Evolutionary conservation across 2,329 filamentous ascomycete genomes (phyloP).

Genomic region (Teratosphaeria viscida): DNA sequence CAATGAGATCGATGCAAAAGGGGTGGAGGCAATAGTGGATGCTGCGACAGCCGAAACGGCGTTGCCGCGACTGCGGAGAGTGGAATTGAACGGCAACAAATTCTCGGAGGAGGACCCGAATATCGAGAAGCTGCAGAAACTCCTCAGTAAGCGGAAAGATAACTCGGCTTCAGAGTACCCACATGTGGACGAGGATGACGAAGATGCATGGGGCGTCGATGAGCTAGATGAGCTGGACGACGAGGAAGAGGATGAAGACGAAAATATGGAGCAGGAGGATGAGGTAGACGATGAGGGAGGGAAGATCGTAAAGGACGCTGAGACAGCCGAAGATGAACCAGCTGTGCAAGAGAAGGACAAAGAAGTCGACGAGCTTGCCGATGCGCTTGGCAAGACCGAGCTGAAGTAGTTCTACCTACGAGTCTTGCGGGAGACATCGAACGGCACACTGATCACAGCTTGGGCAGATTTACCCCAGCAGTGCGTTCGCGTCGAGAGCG

Average conservation of each 20-base stretch:
- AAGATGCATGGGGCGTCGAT: constrained; percentile 77
- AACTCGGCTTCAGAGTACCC: constrained; percentile 40
- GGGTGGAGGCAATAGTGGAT: constrained; percentile 59
- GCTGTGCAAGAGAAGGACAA: constrained; percentile 61
- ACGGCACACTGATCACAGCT: not conserved
- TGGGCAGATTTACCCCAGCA: not conserved
- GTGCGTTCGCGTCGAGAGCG: not conserved
- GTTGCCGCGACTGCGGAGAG: constrained; percentile 67
- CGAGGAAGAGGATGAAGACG: constrained; percentile 49
- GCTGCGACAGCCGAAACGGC: constrained; percentile 49
- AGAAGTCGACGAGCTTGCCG: constrained; percentile 71
- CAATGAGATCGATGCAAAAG: constrained; percentile 80
- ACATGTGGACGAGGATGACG: constrained; percentile 53
- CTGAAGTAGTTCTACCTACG: constrained; percentile 17
- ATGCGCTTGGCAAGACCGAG: constrained; percentile 61
- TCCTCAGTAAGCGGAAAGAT: constrained; percentile 49
- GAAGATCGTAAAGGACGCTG: constrained; percentile 57
- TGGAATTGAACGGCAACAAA: constrained; percentile 94
- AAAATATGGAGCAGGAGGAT: constrained; percentile 52
- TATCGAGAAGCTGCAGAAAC: constrained; percentile 54
- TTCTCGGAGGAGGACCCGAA: constrained; percentile 76
- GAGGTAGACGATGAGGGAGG: constrained; percentile 49
- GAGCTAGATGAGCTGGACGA: constrained; percentile 72
- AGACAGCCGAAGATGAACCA: constrained; percentile 63
- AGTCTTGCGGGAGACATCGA: not conserved